Evolutionary conservation across 2,329 filamentous ascomycete species (phyloP).

Genomic region (Aspergillus sp.): DNA sequence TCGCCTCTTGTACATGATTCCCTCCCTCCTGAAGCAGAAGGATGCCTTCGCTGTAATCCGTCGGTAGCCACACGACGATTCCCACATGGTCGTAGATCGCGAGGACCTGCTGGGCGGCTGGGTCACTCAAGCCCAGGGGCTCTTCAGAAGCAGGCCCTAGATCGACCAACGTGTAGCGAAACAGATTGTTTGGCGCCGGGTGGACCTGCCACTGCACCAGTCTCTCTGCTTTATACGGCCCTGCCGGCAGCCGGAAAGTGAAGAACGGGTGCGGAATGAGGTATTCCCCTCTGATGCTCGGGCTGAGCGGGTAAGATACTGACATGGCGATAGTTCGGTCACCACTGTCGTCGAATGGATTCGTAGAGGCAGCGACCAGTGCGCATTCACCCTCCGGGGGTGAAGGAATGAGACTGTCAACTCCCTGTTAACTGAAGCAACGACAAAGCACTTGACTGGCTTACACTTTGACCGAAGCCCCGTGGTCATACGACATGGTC

Average conservation of each 20-base stretch:
- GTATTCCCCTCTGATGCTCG: conserved; percentile 8
- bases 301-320: conserved; percentile 1
- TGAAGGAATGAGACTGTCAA: background rate
- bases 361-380: background rate
- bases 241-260: conserved; percentile 1
- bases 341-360: background rate
- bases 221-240: background rate
- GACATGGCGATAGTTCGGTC: conserved; percentile 1
- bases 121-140: background rate
- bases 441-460: background rate
- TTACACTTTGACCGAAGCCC: background rate
- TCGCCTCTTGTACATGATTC: background rate
- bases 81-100: conserved; percentile 9
- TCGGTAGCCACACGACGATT: conserved; percentile 5
- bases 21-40: conserved; percentile 1
- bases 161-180: conserved; percentile 7
- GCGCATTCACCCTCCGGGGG: background rate
- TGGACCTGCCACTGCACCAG: conserved; percentile 9
- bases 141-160: background rate
- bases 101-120: background rate
- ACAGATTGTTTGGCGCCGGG: conserved; percentile 5
- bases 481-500: background rate
- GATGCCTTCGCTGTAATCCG: conserved; percentile 6
- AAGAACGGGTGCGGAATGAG: conserved; percentile 8
- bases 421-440: background rate